A percentile compares a stretch with the other conserved stretches of the same genome.
Evolutionary conservation across 352 stramenopile genomes (phyloP).

Genomic region (Pythium oligandrum): DNA sequence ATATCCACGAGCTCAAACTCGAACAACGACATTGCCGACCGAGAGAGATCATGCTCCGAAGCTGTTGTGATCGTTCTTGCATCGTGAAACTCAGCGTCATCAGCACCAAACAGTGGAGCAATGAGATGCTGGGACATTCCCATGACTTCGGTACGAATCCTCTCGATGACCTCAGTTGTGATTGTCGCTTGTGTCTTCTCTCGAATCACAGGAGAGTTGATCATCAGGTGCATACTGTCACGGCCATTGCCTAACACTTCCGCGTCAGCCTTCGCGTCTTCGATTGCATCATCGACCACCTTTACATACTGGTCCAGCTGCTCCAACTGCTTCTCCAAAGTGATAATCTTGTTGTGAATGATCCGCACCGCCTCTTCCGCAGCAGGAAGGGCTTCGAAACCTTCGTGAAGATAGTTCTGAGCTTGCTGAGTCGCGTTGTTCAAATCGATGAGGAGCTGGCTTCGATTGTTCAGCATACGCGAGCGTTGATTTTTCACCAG

Average conservation of each 20-base stretch:
- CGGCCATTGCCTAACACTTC: slow-evolving; percentile 42
- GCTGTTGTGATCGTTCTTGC: slow-evolving; percentile 38
- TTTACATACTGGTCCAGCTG: slow-evolving; percentile 51
- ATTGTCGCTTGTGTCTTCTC: slow-evolving; percentile 12
- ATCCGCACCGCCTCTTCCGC: slow-evolving; percentile 81
- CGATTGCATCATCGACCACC: slow-evolving; percentile 73
- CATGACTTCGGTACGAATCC: slow-evolving; percentile 53
- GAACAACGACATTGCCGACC: slow-evolving; percentile 57
- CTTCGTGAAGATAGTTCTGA: slow-evolving; percentile 83
- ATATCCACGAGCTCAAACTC: slow-evolving; percentile 85
- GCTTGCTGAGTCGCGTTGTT: slow-evolving; percentile 77
- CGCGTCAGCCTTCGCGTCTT: slow-evolving; percentile 52
- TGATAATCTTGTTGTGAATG: slow-evolving; percentile 76
- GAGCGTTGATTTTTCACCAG: slow-evolving; percentile 83
- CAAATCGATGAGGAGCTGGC: slow-evolving; percentile 77
- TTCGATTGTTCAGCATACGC: slow-evolving; percentile 73
- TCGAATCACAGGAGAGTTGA: slow-evolving; percentile 5
- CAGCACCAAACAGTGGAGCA: slow-evolving; percentile 67
- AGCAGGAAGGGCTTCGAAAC: slow-evolving; percentile 61
- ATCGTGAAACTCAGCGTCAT: slow-evolving; percentile 84
- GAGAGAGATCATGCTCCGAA: slow-evolving; percentile 50
- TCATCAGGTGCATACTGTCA: slow-evolving; percentile 58
- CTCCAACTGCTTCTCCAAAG: slow-evolving; percentile 73
- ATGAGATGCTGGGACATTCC: slow-evolving; percentile 79
- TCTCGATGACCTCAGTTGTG: slow-evolving; percentile 36